Base-by-base conservation (phyloP, 768 basidiomycete species). In the Boletus rubropictus region DNA sequence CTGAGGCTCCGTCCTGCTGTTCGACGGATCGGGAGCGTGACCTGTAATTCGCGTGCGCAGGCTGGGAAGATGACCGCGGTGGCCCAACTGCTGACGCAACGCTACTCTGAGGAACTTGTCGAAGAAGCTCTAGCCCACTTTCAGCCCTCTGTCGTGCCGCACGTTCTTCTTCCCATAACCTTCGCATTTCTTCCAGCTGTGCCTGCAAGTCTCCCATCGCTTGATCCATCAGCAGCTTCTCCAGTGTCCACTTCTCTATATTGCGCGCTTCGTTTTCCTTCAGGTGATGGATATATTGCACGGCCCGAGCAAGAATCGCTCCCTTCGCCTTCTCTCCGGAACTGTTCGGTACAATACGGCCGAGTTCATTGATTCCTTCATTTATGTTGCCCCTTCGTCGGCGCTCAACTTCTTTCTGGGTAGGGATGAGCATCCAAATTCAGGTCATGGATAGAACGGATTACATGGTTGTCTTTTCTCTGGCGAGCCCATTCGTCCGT, bases 321-420 rank as follows among this genome's bases (percentile, higher is more conserved):
- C 91, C 89, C 61, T 98, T 96, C 44, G 86, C 84, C 58, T 87
- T 89, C 64, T 91, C 89, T 25, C 89, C 88, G 0, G 86, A 82
- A 22, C 84, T 87, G 55, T 84, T 87, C 4, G 94, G 94, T 9
- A 97, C 84, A 55, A 94, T 88, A 0, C 84, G 79, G 0, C 87
- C 86, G 14, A 98, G 82, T 57, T 89, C 86, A 60, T 88, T 91
- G 71, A 99, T 96, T 0, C 94, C 94, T 52, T 94, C 88, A 68
- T 95, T 96, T 69, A 99, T 97, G 56, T 92, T 92, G 15, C 93
- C 93, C 39, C 95, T 77, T 44, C 95, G 84, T 31, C 91, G 81
- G 44, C 95, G 86, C 66, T 99, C 95, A 11, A 98, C 93, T 71
- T 97, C 93, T 89, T 97, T 97, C 94, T 97, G 70, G 42, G 4